phyloP scores from a whole-genome alignment of 148 eudicot species.

The Silene latifolia region DNA sequence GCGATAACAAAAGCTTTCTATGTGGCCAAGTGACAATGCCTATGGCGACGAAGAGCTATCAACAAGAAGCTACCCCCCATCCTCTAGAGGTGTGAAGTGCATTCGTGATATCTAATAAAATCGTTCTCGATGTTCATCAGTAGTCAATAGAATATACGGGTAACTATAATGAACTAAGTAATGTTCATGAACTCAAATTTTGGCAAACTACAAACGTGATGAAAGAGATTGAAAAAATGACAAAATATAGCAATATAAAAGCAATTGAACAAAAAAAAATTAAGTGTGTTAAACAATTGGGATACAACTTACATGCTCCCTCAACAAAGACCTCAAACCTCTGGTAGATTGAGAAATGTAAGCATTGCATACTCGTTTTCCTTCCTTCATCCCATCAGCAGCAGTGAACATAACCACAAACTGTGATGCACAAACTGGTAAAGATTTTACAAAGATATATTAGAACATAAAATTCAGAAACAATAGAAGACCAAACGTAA shows the following conservation, averaged over 20 bases:
- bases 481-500: neutral
- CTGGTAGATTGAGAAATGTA: slow-evolving; percentile 87
- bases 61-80: neutral
- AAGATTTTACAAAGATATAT: slow-evolving; percentile 7
- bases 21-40: neutral
- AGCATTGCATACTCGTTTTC: slow-evolving; percentile 59
- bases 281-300: neutral
- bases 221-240: neutral
- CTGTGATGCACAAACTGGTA: slow-evolving; percentile 74
- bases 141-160: neutral
- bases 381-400: slow-evolving; percentile 40
- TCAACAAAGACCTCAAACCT: slow-evolving; percentile 76
- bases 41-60: neutral
- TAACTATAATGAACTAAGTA: neutral
- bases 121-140: neutral
- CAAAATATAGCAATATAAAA: neutral
- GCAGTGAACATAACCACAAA: slow-evolving; percentile 81
- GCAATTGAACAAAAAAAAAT: neutral
- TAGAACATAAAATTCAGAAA: slow-evolving; percentile 15
- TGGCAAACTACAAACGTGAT: neutral
- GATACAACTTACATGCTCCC: slow-evolving; percentile 69
- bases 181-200: neutral
- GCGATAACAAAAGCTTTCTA: too few relatives aligned
- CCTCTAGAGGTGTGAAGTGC: neutral
- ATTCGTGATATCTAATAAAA: neutral